Percentiles rank a stretch among this genome's conserved stretches.
Conservation (phyloP, 2,329 filamentous ascomycete species). For the Emergomyces africanus region DNA sequence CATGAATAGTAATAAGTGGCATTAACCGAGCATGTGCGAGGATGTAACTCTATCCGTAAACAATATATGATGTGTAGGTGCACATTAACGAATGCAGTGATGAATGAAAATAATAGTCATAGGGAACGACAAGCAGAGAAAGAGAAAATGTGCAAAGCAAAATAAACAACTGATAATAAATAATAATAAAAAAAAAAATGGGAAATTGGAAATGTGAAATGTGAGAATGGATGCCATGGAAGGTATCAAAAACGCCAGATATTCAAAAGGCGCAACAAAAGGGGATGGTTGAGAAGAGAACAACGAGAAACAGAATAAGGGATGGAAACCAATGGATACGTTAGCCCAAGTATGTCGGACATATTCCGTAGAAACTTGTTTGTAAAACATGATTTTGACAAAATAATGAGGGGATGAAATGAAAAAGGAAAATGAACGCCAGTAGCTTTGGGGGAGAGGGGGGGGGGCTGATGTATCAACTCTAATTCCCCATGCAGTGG, state of each 20-base stretch:
- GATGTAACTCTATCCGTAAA: background rate
- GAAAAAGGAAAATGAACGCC: constrained; percentile 18
- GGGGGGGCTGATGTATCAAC: constrained; percentile 5
- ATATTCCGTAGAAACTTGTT: background rate
- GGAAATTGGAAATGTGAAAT: too few species aligned
- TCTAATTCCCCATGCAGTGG: constrained; percentile 15
- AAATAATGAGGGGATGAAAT: constrained; percentile 5
- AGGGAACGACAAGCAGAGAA: background rate
- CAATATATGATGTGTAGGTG: background rate
- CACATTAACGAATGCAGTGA: background rate
- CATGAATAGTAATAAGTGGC: background rate
- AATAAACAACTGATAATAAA: background rate
- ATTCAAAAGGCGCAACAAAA: background rate
- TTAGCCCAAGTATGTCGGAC: background rate
- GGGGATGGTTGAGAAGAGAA: background rate
- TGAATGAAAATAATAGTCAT: background rate
- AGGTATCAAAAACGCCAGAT: background rate
- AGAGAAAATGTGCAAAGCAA: background rate
- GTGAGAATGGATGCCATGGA: background rate
- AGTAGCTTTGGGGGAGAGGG: too few species aligned
- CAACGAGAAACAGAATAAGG: background rate
- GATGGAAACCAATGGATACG: background rate
- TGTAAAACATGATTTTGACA: background rate
- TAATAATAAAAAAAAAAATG: background rate
- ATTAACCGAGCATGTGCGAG: background rate